Percentiles rank a stretch among this genome's conserved stretches.
Evolutionary conservation across 345 rosid genomes (phyloP).

Genomic region (Hypericum perforatum): DNA sequence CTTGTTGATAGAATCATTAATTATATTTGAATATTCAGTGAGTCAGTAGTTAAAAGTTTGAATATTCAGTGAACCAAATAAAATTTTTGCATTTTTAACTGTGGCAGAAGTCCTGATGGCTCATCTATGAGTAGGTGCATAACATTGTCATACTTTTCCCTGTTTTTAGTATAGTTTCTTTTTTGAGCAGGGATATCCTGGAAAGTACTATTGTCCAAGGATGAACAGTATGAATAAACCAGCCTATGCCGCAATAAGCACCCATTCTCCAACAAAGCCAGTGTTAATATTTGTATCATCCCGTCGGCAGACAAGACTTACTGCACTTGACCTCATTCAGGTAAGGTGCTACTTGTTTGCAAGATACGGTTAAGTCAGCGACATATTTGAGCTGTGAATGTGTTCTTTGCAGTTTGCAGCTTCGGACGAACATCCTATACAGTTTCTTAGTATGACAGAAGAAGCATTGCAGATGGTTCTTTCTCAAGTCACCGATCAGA

Average conservation of each 20-base stretch:
- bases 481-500: constrained; percentile 85
- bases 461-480: constrained; percentile 92
- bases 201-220: constrained; percentile 86
- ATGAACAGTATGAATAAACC: constrained; percentile 99
- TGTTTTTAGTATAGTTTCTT: too few relatives aligned
- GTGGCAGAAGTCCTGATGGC: too few relatives aligned
- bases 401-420: constrained; percentile 52
- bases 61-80: too few relatives aligned
- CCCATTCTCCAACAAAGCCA: constrained; percentile 94
- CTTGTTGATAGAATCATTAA: too few relatives aligned
- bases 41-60: too few relatives aligned
- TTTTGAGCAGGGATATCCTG: constrained; percentile 78
- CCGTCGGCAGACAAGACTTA: constrained; percentile 96
- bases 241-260: constrained; percentile 95
- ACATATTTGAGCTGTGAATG: not conserved
- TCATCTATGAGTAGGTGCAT: too few relatives aligned
- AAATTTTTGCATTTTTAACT: too few relatives aligned
- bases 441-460: constrained; percentile 75
- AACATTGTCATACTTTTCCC: too few relatives aligned
- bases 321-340: constrained; percentile 96
- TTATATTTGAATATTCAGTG: too few relatives aligned
- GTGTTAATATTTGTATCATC: constrained; percentile 96
- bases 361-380: not conserved
- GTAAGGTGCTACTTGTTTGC: constrained; percentile 28
- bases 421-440: constrained; percentile 92